Evolutionary conservation across 768 basidiomycete genomes (phyloP).

Genomic region (Rhodotorula sphaerocarpa): DNA sequence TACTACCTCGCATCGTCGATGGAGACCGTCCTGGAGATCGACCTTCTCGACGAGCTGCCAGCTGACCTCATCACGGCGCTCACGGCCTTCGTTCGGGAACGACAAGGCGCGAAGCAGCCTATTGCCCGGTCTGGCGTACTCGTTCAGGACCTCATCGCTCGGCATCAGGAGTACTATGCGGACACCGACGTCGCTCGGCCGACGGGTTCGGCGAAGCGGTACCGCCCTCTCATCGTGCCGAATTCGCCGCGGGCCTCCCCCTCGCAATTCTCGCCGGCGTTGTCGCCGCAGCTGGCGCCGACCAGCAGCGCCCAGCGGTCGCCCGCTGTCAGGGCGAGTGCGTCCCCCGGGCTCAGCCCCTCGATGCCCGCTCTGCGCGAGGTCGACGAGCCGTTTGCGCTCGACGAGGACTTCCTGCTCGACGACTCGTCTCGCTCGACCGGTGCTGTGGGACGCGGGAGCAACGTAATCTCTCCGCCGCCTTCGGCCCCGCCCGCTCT

Average conservation of each 20-base stretch:
- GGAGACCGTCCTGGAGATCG: conserved; percentile 74
- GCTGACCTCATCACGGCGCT: conserved; percentile 61
- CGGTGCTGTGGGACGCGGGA: background rate
- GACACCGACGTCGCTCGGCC: conserved; percentile 45
- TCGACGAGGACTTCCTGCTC: conserved; percentile 36
- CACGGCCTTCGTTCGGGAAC: conserved; percentile 51
- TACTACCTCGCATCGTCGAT: conserved; percentile 71
- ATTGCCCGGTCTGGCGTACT: conserved; percentile 56
- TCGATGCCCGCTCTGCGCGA: conserved; percentile 24
- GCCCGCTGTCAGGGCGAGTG: conserved; percentile 8
- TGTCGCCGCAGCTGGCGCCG: conserved; percentile 23
- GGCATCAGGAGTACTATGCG: conserved; percentile 62
- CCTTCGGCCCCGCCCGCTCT: background rate
- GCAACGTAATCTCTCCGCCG: background rate
- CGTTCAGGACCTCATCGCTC: conserved; percentile 53
- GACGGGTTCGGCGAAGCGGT: conserved; percentile 37
- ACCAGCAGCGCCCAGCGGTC: background rate
- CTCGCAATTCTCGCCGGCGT: conserved; percentile 15
- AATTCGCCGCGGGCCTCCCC: conserved; percentile 19
- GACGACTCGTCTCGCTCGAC: background rate
- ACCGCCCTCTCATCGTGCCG: conserved; percentile 37
- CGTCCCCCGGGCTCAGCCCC: conserved; percentile 15
- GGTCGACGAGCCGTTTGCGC: conserved; percentile 29
- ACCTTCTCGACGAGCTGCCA: conserved; percentile 69
- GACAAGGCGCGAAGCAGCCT: conserved; percentile 62